These are phyloP conservation scores for Xylaria sp. DNA, from an alignment of 2,329 filamentous ascomycete species.

Conservation along the genomic window DNA sequence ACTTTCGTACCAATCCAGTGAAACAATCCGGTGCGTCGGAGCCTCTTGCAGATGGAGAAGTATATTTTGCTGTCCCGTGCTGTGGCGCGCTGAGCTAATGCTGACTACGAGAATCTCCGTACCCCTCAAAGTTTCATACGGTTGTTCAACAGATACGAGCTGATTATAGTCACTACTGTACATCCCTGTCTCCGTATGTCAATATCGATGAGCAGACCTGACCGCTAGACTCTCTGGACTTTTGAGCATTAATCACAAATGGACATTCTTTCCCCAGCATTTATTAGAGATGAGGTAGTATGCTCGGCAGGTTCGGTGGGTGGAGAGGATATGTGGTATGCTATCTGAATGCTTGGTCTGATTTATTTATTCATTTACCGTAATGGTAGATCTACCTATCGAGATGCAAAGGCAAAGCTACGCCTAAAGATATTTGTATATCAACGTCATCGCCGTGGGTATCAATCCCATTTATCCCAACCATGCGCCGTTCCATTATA, in stretches of 20 bases:
- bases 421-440: slow-evolving; percentile 20
- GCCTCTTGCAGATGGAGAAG: too few relatives aligned
- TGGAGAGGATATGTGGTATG: neutral
- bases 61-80: neutral
- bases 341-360: neutral
- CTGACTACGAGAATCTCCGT: neutral
- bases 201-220: neutral
- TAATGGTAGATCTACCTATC: slow-evolving; percentile 5
- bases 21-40: slow-evolving; percentile 2
- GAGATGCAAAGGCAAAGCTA: slow-evolving; percentile 5
- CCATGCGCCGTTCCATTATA: slow-evolving; percentile 21
- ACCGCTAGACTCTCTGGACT: neutral
- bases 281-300: neutral
- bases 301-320: neutral
- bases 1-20: neutral
- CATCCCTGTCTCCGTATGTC: slow-evolving; percentile 11
- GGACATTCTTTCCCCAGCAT: too few relatives aligned
- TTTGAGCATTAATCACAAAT: neutral
- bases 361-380: slow-evolving; percentile 16
- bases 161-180: neutral
- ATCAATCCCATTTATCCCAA: slow-evolving; percentile 32
- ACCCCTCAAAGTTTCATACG: slow-evolving; percentile 24
- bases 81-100: neutral
- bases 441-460: slow-evolving; percentile 26
- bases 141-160: slow-evolving; percentile 23